Conservation (phyloP, 257 asterid genomes). For the Primulina eburnea region DNA sequence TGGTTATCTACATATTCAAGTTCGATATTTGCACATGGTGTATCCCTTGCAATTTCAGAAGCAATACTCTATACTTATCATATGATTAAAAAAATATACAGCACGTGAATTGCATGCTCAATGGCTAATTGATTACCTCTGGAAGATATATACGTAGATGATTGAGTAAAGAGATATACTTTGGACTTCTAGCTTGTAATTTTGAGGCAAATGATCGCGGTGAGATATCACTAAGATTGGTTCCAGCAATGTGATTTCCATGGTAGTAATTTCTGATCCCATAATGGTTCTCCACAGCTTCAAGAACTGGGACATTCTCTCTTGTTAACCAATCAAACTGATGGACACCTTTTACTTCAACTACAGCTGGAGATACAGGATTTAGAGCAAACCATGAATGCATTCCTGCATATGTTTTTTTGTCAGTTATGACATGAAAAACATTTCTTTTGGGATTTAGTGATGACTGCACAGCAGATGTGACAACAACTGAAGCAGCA, state of each 20-base stretch:
- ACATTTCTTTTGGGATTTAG: slow-evolving; percentile 66
- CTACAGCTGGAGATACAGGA: slow-evolving; percentile 76
- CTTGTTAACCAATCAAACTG: slow-evolving; percentile 98
- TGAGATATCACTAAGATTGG: slow-evolving; percentile 78
- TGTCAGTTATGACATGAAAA: slow-evolving; percentile 98
- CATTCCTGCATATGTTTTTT: slow-evolving; percentile 99
- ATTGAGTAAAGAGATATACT: slow-evolving; percentile 90
- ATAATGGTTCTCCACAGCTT: slow-evolving; percentile 85
- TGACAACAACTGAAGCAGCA: slow-evolving; percentile 58
- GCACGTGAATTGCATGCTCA: slow-evolving; percentile 52
- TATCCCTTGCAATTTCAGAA: slow-evolving; percentile 32
- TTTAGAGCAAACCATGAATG: slow-evolving; percentile 97
- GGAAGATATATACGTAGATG: slow-evolving; percentile 97
- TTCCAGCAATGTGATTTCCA: slow-evolving; percentile 87
- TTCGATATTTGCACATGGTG: too few species aligned
- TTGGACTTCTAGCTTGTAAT: slow-evolving; percentile 93
- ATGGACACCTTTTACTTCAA: slow-evolving; percentile 97
- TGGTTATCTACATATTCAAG: too few species aligned
- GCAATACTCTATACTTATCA: slow-evolving; percentile 38
- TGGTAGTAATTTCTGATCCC: slow-evolving; percentile 83
- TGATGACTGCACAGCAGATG: slow-evolving; percentile 76
- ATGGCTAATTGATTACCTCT: slow-evolving; percentile 55
- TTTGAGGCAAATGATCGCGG: slow-evolving; percentile 90
- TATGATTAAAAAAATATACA: too few species aligned
- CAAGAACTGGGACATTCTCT: slow-evolving; percentile 96